Conservation (phyloP, 805 yeast species). For the Barnettozyma californica region DNA sequence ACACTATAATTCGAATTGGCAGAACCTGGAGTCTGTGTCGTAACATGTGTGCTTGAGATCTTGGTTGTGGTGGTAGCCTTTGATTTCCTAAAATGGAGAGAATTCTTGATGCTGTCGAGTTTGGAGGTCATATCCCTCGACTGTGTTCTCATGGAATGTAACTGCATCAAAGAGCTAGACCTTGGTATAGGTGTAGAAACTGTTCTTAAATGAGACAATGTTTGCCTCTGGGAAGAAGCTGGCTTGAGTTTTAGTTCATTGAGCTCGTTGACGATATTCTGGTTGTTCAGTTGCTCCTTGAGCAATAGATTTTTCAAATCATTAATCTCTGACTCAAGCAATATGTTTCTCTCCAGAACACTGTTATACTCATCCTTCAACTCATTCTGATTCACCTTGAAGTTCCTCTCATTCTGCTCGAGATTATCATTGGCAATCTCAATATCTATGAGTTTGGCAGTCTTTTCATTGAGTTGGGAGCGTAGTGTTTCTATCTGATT, state of each 20-base stretch:
- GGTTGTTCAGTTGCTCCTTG: slow-evolving; percentile 24
- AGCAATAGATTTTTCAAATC: slow-evolving; percentile 24
- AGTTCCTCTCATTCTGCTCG: slow-evolving; percentile 36
- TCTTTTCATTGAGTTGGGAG: slow-evolving; percentile 28
- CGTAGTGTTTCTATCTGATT: slow-evolving; percentile 23
- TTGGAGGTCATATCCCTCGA: slow-evolving; percentile 26
- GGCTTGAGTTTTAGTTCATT: slow-evolving; percentile 12
- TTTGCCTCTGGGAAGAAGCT: neutral
- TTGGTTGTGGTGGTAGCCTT: slow-evolving; percentile 20
- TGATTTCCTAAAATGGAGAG: slow-evolving; percentile 16
- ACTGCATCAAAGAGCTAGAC: slow-evolving; percentile 26
- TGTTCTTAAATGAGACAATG: neutral
- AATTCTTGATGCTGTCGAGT: slow-evolving; percentile 23
- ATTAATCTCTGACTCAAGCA: slow-evolving; percentile 34
- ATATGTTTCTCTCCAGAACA: slow-evolving; percentile 33
- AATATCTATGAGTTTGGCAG: slow-evolving; percentile 32
- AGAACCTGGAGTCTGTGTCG: slow-evolving; percentile 18
- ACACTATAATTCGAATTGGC: neutral
- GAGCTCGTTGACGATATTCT: slow-evolving; percentile 24
- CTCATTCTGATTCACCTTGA: slow-evolving; percentile 29
- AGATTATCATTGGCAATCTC: slow-evolving; percentile 40
- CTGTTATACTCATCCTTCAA: slow-evolving; percentile 31
- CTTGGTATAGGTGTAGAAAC: slow-evolving; percentile 15
- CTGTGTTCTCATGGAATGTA: slow-evolving; percentile 27
- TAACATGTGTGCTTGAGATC: slow-evolving; percentile 17